A percentile compares a stretch with the other conserved stretches of the same genome.
Conservation (phyloP, 768 basidiomycete species). For the Lactarius tabidus region DNA sequence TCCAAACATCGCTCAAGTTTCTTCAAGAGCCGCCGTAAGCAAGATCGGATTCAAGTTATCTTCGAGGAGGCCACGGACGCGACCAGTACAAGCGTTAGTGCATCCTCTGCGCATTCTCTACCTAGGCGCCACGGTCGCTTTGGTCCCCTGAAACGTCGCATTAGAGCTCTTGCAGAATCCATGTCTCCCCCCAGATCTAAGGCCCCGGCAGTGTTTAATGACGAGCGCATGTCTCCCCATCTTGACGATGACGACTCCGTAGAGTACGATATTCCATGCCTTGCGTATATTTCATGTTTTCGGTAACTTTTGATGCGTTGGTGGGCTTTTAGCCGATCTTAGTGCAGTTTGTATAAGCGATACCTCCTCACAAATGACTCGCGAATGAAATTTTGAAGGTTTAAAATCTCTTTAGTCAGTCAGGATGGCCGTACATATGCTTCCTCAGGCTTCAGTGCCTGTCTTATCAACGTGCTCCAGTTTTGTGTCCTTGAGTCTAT, state of each 20-base stretch:
- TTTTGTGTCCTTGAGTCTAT: not conserved
- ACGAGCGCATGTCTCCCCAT: not conserved
- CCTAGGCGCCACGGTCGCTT: not conserved
- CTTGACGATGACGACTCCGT: not conserved
- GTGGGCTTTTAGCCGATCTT: not conserved
- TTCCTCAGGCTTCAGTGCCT: no score
- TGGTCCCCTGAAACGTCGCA: conserved; percentile 4
- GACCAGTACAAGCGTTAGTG: not conserved
- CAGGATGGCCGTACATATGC: not conserved
- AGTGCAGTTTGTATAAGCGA: not conserved
- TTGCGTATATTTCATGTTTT: conserved; percentile 18
- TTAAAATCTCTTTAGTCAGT: not conserved
- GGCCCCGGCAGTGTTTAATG: not conserved
- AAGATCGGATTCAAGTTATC: not conserved
- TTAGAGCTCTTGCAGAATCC: not conserved
- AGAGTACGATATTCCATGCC: conserved; percentile 20
- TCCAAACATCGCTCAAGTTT: not conserved
- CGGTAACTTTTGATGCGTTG: not conserved
- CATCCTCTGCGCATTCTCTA: not conserved
- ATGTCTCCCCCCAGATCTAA: not conserved
- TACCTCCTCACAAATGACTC: no score
- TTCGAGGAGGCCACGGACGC: not conserved
- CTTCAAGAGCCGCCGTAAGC: not conserved
- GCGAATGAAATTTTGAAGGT: not conserved
- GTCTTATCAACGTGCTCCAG: not conserved